Evolutionary conservation across 176 grass and related monocot species (phyloP).

Genomic region (Eremochloa ophiuroides): DNA sequence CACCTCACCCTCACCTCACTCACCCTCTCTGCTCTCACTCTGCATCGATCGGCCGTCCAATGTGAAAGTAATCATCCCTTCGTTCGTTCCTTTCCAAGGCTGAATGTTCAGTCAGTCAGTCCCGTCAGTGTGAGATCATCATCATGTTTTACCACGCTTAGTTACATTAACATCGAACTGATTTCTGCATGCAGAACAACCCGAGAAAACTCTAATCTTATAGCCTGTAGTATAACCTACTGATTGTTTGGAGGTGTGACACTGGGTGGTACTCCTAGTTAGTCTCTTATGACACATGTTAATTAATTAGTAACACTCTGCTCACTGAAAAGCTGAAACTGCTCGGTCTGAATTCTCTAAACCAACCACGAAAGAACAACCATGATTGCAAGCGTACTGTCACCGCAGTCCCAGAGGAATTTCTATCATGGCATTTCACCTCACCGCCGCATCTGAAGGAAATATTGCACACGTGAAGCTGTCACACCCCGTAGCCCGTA

Average conservation of each 20-base stretch:
- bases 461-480: conserved; percentile 6
- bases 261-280: too few species aligned
- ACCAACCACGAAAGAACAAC: not conserved
- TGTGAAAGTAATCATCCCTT: not conserved
- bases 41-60: not conserved
- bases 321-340: not conserved
- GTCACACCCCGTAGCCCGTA: not conserved
- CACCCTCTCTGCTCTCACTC: not conserved
- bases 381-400: not conserved
- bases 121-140: not conserved
- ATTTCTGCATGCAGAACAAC: not conserved
- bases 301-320: not conserved
- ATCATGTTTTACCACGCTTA: not conserved
- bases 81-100: not conserved
- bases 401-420: not conserved
- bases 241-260: not conserved
- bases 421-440: not conserved
- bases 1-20: not conserved
- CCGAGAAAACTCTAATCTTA: not conserved
- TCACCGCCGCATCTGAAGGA: not conserved
- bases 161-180: not conserved
- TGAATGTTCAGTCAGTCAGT: not conserved
- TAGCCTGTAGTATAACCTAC: not conserved
- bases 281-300: not conserved
- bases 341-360: not conserved